phyloP scores from a whole-genome alignment of 495 filamentous ascomycete genomes.

The Oleoguttula mirabilis region DNA sequence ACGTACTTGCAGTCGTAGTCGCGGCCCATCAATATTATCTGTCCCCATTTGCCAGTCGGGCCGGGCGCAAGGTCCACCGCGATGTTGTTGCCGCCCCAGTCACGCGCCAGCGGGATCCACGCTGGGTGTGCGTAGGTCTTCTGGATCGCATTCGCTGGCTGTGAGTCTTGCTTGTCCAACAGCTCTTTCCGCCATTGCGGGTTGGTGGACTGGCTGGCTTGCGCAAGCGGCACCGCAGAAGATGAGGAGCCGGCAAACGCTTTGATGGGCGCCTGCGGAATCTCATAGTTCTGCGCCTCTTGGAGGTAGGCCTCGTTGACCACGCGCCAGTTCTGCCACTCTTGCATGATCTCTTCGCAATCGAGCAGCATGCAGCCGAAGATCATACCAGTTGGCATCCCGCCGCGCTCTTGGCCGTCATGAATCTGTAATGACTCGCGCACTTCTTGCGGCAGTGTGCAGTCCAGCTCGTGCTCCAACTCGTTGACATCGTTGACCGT shows the following conservation, averaged over 20 bases:
- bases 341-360: slow-evolving; percentile 95
- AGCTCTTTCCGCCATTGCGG: slow-evolving; percentile 76
- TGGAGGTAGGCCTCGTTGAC: slow-evolving; percentile 82
- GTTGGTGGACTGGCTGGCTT: slow-evolving; percentile 36
- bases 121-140: slow-evolving; percentile 88
- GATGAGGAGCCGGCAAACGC: slow-evolving; percentile 53
- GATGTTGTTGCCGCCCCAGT: slow-evolving; percentile 97
- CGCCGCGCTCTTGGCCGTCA: slow-evolving; percentile 91
- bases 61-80: slow-evolving; percentile 90
- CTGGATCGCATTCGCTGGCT: slow-evolving; percentile 74
- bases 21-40: slow-evolving; percentile 90
- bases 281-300: slow-evolving; percentile 24
- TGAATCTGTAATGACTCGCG: slow-evolving; percentile 83
- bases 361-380: slow-evolving; percentile 93
- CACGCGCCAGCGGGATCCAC: slow-evolving; percentile 92
- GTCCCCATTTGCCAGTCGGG: slow-evolving; percentile 82
- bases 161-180: slow-evolving; percentile 70
- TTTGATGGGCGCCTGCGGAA: slow-evolving; percentile 50
- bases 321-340: slow-evolving; percentile 91
- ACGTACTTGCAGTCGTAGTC: slow-evolving; percentile 99
- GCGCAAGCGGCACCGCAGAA: slow-evolving; percentile 27
- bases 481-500: slow-evolving; percentile 95
- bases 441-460: slow-evolving; percentile 84
- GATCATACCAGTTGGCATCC: slow-evolving; percentile 79
- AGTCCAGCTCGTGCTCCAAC: slow-evolving; percentile 89